phyloP scores from a whole-genome alignment of 768 basidiomycete species.

The Nidularia sp. region DNA sequence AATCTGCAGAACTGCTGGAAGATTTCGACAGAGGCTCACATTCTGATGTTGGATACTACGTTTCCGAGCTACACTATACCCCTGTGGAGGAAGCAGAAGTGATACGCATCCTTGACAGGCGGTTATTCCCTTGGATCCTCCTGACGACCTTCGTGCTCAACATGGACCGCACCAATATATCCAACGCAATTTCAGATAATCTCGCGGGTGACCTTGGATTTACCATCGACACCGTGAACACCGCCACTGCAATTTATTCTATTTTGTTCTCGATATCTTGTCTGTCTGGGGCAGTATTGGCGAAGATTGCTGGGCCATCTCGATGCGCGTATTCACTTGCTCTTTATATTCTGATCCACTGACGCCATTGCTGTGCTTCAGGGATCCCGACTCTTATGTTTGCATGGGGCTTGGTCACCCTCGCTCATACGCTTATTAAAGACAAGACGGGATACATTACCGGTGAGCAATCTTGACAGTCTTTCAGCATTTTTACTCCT shows the following conservation, averaged over 20 bases:
- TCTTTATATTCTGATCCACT: neutral
- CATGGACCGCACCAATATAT: slow-evolving; percentile 38
- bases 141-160: slow-evolving; percentile 29
- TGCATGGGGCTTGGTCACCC: slow-evolving; percentile 32
- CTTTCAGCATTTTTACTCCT: neutral
- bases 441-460: slow-evolving; percentile 30
- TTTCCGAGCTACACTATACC: slow-evolving; percentile 22
- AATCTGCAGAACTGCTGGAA: too few relatives aligned
- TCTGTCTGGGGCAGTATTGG: slow-evolving; percentile 29
- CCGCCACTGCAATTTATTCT: slow-evolving; percentile 28
- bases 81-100: slow-evolving; percentile 27
- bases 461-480: slow-evolving; percentile 8
- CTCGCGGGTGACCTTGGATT: slow-evolving; percentile 32
- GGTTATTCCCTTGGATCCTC: slow-evolving; percentile 26
- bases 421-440: slow-evolving; percentile 28
- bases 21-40: neutral
- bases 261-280: slow-evolving; percentile 27
- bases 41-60: slow-evolving; percentile 8
- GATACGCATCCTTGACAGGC: slow-evolving; percentile 14
- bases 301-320: slow-evolving; percentile 32
- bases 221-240: slow-evolving; percentile 32
- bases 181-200: slow-evolving; percentile 36
- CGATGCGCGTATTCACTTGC: slow-evolving; percentile 18
- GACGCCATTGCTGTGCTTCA: slow-evolving; percentile 3
- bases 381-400: slow-evolving; percentile 36